Conservation (phyloP, 805 yeast genomes). For the Ogataea pilisensis region DNA sequence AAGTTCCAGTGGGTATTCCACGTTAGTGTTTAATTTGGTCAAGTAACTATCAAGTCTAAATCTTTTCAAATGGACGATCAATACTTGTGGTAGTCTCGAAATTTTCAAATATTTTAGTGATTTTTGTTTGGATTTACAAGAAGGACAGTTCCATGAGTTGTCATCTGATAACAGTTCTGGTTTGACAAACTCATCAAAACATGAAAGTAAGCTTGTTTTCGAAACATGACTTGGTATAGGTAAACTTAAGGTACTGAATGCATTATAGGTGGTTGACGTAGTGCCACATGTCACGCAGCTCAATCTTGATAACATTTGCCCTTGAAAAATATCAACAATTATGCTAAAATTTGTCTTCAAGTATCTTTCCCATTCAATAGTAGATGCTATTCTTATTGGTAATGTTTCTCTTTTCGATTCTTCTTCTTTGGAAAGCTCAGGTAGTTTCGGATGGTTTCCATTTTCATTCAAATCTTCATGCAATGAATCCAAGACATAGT, state of each 20-base stretch:
- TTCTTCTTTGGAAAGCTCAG: constrained; percentile 65
- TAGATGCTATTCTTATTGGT: constrained; percentile 75
- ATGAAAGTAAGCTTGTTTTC: constrained; percentile 45
- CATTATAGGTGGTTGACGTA: constrained; percentile 82
- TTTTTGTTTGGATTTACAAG: constrained; percentile 57
- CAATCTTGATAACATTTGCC: constrained; percentile 79
- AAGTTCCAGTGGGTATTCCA: constrained; percentile 58
- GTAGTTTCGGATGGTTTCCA: constrained; percentile 50
- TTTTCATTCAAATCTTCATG: constrained; percentile 79
- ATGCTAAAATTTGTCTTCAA: constrained; percentile 73
- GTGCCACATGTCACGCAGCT: constrained; percentile 66
- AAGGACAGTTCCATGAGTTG: constrained; percentile 82
- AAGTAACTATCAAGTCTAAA: constrained; percentile 55
- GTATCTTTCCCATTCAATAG: constrained; percentile 91
- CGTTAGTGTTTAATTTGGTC: constrained; percentile 58
- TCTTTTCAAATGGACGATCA: constrained; percentile 82
- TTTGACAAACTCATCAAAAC: constrained; percentile 73
- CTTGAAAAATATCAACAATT: constrained; percentile 80
- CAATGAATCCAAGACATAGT: constrained; percentile 66
- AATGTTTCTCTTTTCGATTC: constrained; percentile 68
- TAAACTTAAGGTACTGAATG: constrained; percentile 73
- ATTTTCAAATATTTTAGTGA: constrained; percentile 69
- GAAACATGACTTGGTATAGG: constrained; percentile 59
- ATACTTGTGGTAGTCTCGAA: constrained; percentile 70
- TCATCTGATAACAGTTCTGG: constrained; percentile 71